Conservation (phyloP, 1,139 yeast genomes). For the Hyphopichia burtonii region DNA sequence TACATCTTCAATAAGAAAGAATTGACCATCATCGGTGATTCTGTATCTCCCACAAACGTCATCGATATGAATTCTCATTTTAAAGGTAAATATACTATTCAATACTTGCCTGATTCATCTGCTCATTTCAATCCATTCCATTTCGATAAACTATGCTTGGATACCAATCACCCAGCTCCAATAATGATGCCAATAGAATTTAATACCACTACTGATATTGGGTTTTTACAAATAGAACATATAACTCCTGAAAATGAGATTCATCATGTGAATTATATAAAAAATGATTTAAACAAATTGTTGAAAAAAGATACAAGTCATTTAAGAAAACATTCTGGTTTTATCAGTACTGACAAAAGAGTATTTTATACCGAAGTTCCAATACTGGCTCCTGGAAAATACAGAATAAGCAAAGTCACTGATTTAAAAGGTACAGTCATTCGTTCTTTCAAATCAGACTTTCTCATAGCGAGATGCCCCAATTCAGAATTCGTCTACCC, state of each 20-base stretch:
- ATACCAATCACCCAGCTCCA: slow-evolving; percentile 18
- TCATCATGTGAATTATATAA: slow-evolving; percentile 52
- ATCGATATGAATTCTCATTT: slow-evolving; percentile 71
- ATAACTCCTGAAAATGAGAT: slow-evolving; percentile 55
- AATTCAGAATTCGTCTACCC: slow-evolving; percentile 51
- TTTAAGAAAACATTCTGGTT: slow-evolving; percentile 21
- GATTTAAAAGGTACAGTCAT: slow-evolving; percentile 67
- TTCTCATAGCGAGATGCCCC: slow-evolving; percentile 78
- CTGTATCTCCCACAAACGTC: slow-evolving; percentile 39
- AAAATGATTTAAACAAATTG: slow-evolving; percentile 51
- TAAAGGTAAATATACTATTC: slow-evolving; percentile 81
- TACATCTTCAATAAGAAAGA: slow-evolving; percentile 52
- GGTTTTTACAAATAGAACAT: slow-evolving; percentile 62
- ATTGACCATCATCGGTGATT: slow-evolving; percentile 65
- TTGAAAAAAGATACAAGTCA: slow-evolving; percentile 42
- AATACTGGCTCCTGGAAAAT: slow-evolving; percentile 67
- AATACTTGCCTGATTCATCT: slow-evolving; percentile 88
- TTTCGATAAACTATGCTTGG: slow-evolving; percentile 59
- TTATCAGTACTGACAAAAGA: slow-evolving; percentile 23
- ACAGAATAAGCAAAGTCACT: slow-evolving; percentile 61
- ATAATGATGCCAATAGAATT: slow-evolving; percentile 69
- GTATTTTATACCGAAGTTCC: slow-evolving; percentile 58
- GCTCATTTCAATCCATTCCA: slow-evolving; percentile 79
- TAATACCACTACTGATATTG: slow-evolving; percentile 77
- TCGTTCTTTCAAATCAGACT: slow-evolving; percentile 61